These are phyloP conservation scores for Murraya koenigii DNA, from an alignment of 345 rosid species.

Conservation along the genomic window DNA sequence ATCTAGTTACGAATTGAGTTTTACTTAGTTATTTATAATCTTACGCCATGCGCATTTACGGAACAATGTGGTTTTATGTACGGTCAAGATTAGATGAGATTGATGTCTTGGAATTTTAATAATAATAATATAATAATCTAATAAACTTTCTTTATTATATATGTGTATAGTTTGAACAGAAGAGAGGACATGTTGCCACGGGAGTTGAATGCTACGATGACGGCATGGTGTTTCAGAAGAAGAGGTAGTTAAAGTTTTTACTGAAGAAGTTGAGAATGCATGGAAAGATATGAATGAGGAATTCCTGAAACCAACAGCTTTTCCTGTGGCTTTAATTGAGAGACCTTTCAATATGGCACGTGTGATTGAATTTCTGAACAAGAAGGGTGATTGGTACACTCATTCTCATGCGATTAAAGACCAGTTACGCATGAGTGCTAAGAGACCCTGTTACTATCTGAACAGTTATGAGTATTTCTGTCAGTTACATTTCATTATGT, in stretches of 20 bases:
- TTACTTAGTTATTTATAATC: too few species aligned
- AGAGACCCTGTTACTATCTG: not conserved
- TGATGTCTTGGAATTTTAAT: too few species aligned
- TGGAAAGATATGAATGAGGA: not conserved
- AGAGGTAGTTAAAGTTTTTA: not conserved
- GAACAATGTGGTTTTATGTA: too few species aligned
- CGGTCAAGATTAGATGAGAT: too few species aligned
- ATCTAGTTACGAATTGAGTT: too few species aligned
- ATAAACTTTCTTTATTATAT: too few species aligned
- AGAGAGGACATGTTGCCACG: conserved; percentile 9
- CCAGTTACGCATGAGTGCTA: not conserved
- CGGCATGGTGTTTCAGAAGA: not conserved
- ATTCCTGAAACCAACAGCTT: not conserved
- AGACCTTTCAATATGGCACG: not conserved
- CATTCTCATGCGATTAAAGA: not conserved
- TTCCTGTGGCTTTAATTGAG: not conserved
- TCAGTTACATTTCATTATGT: too few species aligned
- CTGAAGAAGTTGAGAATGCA: not conserved
- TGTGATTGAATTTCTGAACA: not conserved
- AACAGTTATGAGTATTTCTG: not conserved
- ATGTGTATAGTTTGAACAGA: not conserved
- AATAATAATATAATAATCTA: too few species aligned
- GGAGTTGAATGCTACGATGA: conserved; percentile 14
- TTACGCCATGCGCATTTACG: too few species aligned
- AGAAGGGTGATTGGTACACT: not conserved